Percentiles rank a stretch among this genome's conserved stretches.
phyloP scores from a whole-genome alignment of 1,139 yeast species.

The Pneumocystis jirovecii region DNA sequence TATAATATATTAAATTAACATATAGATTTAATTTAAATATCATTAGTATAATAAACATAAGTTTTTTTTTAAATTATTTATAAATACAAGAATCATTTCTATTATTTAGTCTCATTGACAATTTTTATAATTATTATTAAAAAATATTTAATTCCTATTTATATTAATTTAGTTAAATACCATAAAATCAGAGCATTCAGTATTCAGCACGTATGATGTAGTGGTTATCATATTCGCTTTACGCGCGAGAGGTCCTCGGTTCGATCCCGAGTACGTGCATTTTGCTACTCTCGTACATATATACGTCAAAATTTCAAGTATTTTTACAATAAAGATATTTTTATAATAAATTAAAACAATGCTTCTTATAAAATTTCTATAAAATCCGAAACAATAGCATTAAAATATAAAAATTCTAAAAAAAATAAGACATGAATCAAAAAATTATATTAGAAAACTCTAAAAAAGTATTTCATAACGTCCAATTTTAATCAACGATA shows the following conservation, averaged over 20 bases:
- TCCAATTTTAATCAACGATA: too few relatives aligned
- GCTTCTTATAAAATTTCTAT: too few relatives aligned
- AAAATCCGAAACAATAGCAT: too few relatives aligned
- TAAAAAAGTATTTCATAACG: too few relatives aligned
- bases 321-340: too few relatives aligned
- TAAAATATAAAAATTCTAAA: too few relatives aligned
- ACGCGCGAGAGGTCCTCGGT: conserved; percentile 1
- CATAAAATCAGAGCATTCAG: not conserved
- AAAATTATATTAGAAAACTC: too few relatives aligned
- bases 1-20: not conserved
- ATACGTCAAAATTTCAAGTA: too few relatives aligned
- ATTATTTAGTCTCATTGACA: too few relatives aligned
- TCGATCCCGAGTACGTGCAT: conserved; percentile 1
- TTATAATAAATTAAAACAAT: too few relatives aligned
- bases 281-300: not conserved
- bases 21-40: not conserved
- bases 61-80: not conserved
- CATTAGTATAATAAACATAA: not conserved
- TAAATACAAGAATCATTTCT: too few relatives aligned
- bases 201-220: not conserved
- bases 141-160: not conserved
- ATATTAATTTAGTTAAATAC: not conserved
- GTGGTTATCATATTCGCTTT: conserved; percentile 1
- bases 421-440: too few relatives aligned
- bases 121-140: not conserved